Base-by-base conservation (phyloP, 2,329 filamentous ascomycete species). In the Hymenoscyphus repandus region DNA sequence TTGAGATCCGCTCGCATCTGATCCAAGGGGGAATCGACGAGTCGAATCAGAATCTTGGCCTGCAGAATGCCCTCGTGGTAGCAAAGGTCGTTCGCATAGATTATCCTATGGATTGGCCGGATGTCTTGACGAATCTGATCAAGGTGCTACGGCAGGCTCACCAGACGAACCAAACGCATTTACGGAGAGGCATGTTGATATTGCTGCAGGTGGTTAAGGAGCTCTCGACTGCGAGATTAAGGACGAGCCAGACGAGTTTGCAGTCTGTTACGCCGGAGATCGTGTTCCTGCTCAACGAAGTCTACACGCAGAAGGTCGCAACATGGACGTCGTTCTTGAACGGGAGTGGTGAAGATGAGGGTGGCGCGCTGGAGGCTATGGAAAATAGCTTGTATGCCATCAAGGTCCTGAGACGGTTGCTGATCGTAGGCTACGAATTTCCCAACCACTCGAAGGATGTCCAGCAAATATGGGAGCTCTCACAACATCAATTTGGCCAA, bases 171-270 rank as follows among this genome's bases (percentile, higher is more conserved):
- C 80, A 82, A 39, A 64, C 85, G 11, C 83, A 86, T 49, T 79
- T 96, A 2, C 76, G 81, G 20, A 83, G 90, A 43, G 79, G 83
- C 6, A 76, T 97, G 39, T 76, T 89, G 47, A 82, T 95, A 11
- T 74, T 96, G 10, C 74, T 97, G 12, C 86, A 92, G 43, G 83
- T 96, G 27, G 83, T 95, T 63, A 99, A 97, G 70, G 93, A 97
- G 67, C 74, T 97, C 5, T 84, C 88, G 0, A 91, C 88, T 0
- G 91, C 87, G 2, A 79, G 90, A 39, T 70, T 97, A 43, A 78
- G 83, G 50, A 82, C 80, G 57, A 90, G 86, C 0, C 83, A 91
- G 62, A 83, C 84, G 1, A 86, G 83, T 34, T 73, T 99, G 13
- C 87, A 95, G 59, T 81, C 83, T 1, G 78, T 88, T 30, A 83